Evolutionary conservation across 228 moss, liverwort and hornwort genomes (phyloP), one percentile per base, ranked within the genome.

Genomic region (Sphagnum magellanicum): DNA sequence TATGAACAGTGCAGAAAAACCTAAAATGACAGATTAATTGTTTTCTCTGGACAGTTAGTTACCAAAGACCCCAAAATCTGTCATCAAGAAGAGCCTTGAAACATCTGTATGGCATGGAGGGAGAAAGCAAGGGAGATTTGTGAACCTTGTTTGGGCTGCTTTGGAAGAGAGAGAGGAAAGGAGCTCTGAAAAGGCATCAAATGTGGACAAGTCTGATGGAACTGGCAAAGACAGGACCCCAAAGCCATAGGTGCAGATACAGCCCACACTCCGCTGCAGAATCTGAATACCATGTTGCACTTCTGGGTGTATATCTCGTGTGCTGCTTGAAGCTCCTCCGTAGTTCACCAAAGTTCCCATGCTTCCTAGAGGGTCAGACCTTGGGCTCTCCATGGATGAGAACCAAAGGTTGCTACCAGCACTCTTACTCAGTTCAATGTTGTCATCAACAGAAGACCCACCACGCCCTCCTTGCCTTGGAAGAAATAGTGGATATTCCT

Each of bases 401-500:
- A 96, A 88, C 48, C 81, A 88, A 59, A 93, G 63, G 59, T 78
- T 78, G 55, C 79, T 79, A 59, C 86, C 87, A 52, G 80, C 80
- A 77, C 90, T 86, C 68, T 80, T 86, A 73, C 85, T 79, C 16
- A 72, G 68, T 17, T 86, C 88, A 77, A 68, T 87, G 65, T 48
- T 75, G 16, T 90, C 89, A 53, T 88, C 88, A 32, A 32, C 32
- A 16, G 70, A 62, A 15, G 80, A 73, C 52, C 79, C 74, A 49
- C 80, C 78, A 62, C 82, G 87, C 63, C 84, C 81, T 60, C 80
- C 89, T 74, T 92, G 90, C 66, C 95, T 83, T 16, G 91, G 93
- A 71, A 98, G 79, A 83, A 98, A 93, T 5, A 98, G 74, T 50
- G 97, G 93, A 63, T 91, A 98, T 70, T 98, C 97, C 72, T 98